phyloP scores from a whole-genome alignment of 2,329 filamentous ascomycete species.

The Trichoderma sp. region DNA sequence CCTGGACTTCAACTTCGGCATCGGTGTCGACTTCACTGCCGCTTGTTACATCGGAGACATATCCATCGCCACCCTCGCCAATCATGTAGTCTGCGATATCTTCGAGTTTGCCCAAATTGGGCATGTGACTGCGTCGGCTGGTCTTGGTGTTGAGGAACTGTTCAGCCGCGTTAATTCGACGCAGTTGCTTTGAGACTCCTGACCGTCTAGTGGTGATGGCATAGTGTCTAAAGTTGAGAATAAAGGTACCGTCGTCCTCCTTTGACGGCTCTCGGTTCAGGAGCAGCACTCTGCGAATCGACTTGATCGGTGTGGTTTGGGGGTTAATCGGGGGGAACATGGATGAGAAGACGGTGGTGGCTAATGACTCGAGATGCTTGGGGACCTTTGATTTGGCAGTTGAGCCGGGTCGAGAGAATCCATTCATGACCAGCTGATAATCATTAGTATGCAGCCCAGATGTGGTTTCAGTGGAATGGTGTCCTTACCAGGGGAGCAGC shows the following conservation, averaged over 20 bases:
- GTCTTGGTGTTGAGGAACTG: constrained; percentile 63
- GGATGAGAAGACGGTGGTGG: constrained; percentile 92
- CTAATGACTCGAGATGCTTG: constrained; percentile 87
- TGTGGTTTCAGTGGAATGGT: background rate
- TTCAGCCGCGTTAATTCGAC: constrained; percentile 81
- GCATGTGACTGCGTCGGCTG: constrained; percentile 66
- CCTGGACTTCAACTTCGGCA: constrained; percentile 84
- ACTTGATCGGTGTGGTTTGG: constrained; percentile 80
- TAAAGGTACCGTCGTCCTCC: constrained; percentile 66
- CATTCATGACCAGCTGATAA: constrained; percentile 88
- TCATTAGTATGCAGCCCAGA: constrained; percentile 26
- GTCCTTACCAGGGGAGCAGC: constrained; percentile 71
- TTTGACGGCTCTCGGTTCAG: constrained; percentile 72
- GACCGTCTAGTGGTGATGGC: constrained; percentile 88
- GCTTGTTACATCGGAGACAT: constrained; percentile 79
- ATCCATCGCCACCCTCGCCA: constrained; percentile 72
- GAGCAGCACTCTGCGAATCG: constrained; percentile 88
- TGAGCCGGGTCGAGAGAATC: constrained; percentile 69
- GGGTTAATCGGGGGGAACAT: constrained; percentile 95
- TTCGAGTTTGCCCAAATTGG: constrained; percentile 84
- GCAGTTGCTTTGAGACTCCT: constrained; percentile 78
- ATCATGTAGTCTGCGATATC: constrained; percentile 96
- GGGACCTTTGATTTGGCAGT: constrained; percentile 70
- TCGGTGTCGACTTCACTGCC: constrained; percentile 93
- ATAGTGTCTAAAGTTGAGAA: constrained; percentile 88